Base-by-base conservation (phyloP, 139 green algal species). In the Ettlia oleoabundans region DNA sequence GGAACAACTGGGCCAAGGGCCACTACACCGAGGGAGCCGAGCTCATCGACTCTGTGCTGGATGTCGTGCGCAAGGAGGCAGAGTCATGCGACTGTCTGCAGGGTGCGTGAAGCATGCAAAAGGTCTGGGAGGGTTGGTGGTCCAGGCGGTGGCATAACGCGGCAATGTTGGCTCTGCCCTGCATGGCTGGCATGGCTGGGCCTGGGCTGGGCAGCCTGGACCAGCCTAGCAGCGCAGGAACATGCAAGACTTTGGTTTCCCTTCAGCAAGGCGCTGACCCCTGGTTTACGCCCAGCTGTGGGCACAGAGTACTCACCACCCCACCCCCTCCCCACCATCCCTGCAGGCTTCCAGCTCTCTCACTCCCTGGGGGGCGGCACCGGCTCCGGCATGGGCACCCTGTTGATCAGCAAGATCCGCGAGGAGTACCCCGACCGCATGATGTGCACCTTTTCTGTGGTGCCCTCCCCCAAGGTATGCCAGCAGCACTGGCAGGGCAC, bases 1-100 rank as follows among this genome's bases (percentile, higher is more conserved):
- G 96, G 53, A 99, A 99, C 92, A 99, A 99, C 94, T 99, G 96
- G 96, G 96, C 96, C 79, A 99, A 99, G 90, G 96, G 96, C 32
- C 96, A 99, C 92, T 99, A 99, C 94, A 99, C 96, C 26, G 96
- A 99, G 93, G 96, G 96, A 62, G 96, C 96, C n/a, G 93, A 97
- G 87, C 80, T 98, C 15, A 99, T 99, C 51, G 97, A 99, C 90
- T 97, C 92, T 32, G 97, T 99, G 22, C 92, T 99, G 65, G 97
- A 99, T 82, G 95, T 99, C 19, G 96, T 98, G 24, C 96, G 97
- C 78, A 99, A 99, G 93, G 97, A 99, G 88, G 95, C 97, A 19
- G 97, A 99, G 91, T 94, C 87, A 62, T 98, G 95, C 86, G 97
- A 99, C 84, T 99, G 97, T 92, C 92, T 99, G 73, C 97, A 99